These are phyloP conservation scores for Glutinoglossum americanum DNA, from an alignment of 495 filamentous ascomycete genomes.

Conservation along the genomic window DNA sequence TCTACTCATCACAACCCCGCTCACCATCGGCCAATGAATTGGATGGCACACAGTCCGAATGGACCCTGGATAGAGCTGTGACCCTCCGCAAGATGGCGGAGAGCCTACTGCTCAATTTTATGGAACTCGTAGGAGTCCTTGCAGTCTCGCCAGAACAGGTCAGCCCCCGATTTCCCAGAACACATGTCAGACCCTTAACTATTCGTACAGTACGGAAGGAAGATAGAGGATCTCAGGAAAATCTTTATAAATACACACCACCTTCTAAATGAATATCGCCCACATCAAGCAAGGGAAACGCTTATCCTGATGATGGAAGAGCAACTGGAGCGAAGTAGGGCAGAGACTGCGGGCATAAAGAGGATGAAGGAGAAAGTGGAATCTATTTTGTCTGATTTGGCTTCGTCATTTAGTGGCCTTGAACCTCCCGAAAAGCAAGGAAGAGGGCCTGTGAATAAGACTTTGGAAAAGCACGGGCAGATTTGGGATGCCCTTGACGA, in stretches of 20 bases:
- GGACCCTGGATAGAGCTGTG: conserved; percentile 41
- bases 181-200: background rate
- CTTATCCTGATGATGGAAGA: conserved; percentile 85
- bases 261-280: conserved; percentile 80
- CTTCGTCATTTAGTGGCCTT: background rate
- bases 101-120: conserved; percentile 62
- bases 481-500: conserved; percentile 2
- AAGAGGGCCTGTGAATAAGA: background rate
- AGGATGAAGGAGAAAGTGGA: conserved; percentile 52
- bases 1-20: conserved; percentile 33
- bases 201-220: conserved; percentile 12
- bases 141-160: conserved; percentile 36
- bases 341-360: conserved; percentile 59
- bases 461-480: background rate
- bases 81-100: conserved; percentile 63
- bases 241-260: conserved; percentile 78
- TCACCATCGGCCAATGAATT: conserved; percentile 19
- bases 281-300: conserved; percentile 83
- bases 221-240: conserved; percentile 53
- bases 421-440: background rate
- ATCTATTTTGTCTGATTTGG: conserved; percentile 40
- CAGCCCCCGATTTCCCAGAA: background rate
- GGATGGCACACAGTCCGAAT: conserved; percentile 15
- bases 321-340: conserved; percentile 46
- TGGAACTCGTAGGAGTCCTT: conserved; percentile 56